Conservation (phyloP, 495 filamentous ascomycete genomes). For the Massariosphaeria phaeospora region DNA sequence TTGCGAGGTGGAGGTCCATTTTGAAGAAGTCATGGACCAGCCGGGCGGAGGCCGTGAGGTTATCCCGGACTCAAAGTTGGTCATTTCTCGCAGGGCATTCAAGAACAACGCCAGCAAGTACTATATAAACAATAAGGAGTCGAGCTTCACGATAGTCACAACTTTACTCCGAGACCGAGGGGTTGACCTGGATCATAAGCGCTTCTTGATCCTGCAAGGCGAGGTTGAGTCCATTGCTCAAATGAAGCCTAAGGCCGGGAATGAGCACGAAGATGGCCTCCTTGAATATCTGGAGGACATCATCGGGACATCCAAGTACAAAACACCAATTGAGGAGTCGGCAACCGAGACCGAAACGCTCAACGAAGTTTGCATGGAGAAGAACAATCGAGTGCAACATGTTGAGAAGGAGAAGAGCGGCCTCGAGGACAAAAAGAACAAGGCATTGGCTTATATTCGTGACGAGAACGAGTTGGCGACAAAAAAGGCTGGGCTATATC, state of each 20-base stretch:
- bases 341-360: slow-evolving; percentile 82
- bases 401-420: slow-evolving; percentile 94
- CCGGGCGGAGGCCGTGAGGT: slow-evolving; percentile 66
- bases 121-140: slow-evolving; percentile 84
- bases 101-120: slow-evolving; percentile 98
- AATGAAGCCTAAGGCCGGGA: slow-evolving; percentile 94
- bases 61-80: slow-evolving; percentile 73
- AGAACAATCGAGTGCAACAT: slow-evolving; percentile 88
- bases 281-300: slow-evolving; percentile 98
- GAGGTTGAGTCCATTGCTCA: slow-evolving; percentile 98
- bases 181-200: slow-evolving; percentile 95
- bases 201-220: slow-evolving; percentile 93
- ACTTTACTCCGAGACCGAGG: slow-evolving; percentile 81
- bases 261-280: slow-evolving; percentile 92
- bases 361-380: slow-evolving; percentile 92
- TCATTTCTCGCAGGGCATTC: slow-evolving; percentile 89
- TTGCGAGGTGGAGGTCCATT: slow-evolving; percentile 94
- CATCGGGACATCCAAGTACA: slow-evolving; percentile 97
- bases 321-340: slow-evolving; percentile 90
- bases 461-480: slow-evolving; percentile 88
- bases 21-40: slow-evolving; percentile 87
- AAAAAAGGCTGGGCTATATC: slow-evolving; percentile 86
- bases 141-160: slow-evolving; percentile 86
- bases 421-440: slow-evolving; percentile 93
- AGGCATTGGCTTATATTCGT: slow-evolving; percentile 78